Evolutionary conservation across 2,329 filamentous ascomycete genomes (phyloP).

Genomic region (Incumbomyces lentus): DNA sequence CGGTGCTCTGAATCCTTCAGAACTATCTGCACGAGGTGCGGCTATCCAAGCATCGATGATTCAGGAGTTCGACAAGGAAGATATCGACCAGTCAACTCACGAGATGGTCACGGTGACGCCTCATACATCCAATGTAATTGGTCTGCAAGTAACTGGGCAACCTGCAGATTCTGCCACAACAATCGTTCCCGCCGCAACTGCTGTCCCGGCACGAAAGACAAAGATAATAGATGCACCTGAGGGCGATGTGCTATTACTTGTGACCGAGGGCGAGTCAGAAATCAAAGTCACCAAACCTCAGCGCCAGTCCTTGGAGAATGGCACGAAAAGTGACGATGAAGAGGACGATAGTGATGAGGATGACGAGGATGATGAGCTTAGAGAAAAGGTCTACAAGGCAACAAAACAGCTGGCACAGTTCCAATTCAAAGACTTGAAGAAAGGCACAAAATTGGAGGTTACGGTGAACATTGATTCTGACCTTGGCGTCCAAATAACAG

Average conservation of each 20-base stretch:
- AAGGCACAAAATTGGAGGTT: constrained; percentile 83
- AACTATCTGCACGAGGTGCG: constrained; percentile 78
- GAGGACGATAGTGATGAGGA: constrained; percentile 51
- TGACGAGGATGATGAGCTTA: constrained; percentile 68
- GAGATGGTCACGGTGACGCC: constrained; percentile 88
- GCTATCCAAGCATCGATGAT: constrained; percentile 92
- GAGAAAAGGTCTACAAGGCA: constrained; percentile 88
- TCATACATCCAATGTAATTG: constrained; percentile 79
- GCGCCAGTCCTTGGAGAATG: constrained; percentile 51
- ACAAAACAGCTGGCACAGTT: constrained; percentile 75
- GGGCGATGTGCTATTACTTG: constrained; percentile 77
- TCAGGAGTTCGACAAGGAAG: constrained; percentile 83
- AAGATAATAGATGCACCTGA: constrained; percentile 67
- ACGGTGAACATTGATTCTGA: constrained; percentile 80
- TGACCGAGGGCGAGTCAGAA: constrained; percentile 78
- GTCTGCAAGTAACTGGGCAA: constrained; percentile 42
- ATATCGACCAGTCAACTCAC: constrained; percentile 94
- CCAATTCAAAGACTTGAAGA: constrained; percentile 72
- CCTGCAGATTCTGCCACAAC: constrained; percentile 56
- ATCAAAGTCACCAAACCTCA: constrained; percentile 90
- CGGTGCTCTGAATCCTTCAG: constrained; percentile 81
- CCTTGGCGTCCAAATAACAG: constrained; percentile 66
- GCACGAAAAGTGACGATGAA: constrained; percentile 46
- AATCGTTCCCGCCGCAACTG: constrained; percentile 75
- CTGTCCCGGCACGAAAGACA: constrained; percentile 76